phyloP scores from a whole-genome alignment of 257 asterid genomes.

The Nyctanthes arbortristis region DNA sequence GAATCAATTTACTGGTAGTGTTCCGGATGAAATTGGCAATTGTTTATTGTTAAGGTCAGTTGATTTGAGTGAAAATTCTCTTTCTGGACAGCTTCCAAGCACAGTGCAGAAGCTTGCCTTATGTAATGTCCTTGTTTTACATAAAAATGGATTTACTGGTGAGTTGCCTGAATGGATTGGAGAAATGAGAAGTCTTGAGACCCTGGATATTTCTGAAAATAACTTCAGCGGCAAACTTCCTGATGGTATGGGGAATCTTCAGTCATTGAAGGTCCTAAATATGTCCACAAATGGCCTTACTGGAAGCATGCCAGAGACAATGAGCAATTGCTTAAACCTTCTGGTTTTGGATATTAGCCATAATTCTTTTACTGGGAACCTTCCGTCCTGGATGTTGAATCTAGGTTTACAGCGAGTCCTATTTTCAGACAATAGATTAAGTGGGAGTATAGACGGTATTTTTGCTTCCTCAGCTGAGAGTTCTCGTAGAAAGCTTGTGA shows the following conservation, averaged over 20 bases:
- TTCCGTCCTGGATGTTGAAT: slow-evolving; percentile 60
- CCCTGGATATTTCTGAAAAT: slow-evolving; percentile 68
- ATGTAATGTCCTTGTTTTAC: slow-evolving; percentile 50
- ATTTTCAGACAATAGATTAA: slow-evolving; percentile 55
- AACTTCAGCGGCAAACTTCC: slow-evolving; percentile 63
- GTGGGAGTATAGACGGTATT: slow-evolving; percentile 47
- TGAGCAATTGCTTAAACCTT: slow-evolving; percentile 55
- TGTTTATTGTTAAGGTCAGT: slow-evolving; percentile 61
- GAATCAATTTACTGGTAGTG: slow-evolving; percentile 56
- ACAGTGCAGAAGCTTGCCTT: slow-evolving; percentile 67
- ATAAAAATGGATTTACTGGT: slow-evolving; percentile 50
- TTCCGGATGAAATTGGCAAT: slow-evolving; percentile 70
- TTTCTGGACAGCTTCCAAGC: slow-evolving; percentile 67
- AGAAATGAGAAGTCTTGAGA: slow-evolving; percentile 67
- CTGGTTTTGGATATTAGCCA: slow-evolving; percentile 57
- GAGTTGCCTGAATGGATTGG: slow-evolving; percentile 75
- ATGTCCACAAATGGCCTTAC: slow-evolving; percentile 53
- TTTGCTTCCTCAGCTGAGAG: slow-evolving; percentile 43
- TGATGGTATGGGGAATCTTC: slow-evolving; percentile 56
- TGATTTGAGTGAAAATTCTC: slow-evolving; percentile 62
- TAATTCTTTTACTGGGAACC: slow-evolving; percentile 53
- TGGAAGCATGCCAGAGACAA: slow-evolving; percentile 66
- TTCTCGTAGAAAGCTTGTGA: slow-evolving; percentile 49
- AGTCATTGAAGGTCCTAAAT: slow-evolving; percentile 57
- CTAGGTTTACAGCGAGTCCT: slow-evolving; percentile 60